Evolutionary conservation across 2,329 filamentous ascomycete species (phyloP), one percentile per base, ranked within the genome.

Genomic region (Pseudogymnoascus verrucosus): DNA sequence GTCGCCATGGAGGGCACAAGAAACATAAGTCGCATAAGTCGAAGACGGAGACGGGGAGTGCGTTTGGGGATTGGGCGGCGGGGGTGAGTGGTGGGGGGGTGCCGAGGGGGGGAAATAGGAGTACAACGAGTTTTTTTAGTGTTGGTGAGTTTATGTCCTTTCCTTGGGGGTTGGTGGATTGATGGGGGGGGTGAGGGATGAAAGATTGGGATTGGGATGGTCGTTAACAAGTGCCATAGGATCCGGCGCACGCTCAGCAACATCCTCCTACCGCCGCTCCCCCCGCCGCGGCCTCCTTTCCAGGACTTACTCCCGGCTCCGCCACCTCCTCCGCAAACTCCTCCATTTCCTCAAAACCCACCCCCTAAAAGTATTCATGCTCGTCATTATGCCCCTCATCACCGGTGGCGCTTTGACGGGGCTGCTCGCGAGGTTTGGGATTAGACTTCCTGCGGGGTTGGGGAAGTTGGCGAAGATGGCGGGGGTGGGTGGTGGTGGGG

Each of bases 331-430:
- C 64, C 89, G 89, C 71, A 88, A 96, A 73, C 85, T 97, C 7
- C 81, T 89, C 74, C 84, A 88, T 74, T 96, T 93, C 77, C 89
- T 90, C 71, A 89, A 90, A 73, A 83, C 86, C 39, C 89, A 97
- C 77, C 93, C 93, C 0, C 78, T 91, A 73, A 96, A 96, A 78
- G 90, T 96, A 59, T 90, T 97, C 79, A 81, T 90, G 80, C 84
- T 92, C 66, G 88, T 96, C 67, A 83, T 97, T 71, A 86, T 97
- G 83, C 93, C 93, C 8, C 82, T 98, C 64, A 79, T 97, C 71
- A 92, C 89, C 1, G 91, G 91, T 61, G 93, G 93, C 34, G 89
- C 90, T 28, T 77, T 97, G 68, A 87, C 87, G 7, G 90, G 89
- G 57, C 79, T 97, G 51, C 82, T 96, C 54, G 84, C 85, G 39